These are phyloP conservation scores for Naganishia sp. DNA, from an alignment of 1,284 basidiomycete genomes.

Conservation along the genomic window DNA sequence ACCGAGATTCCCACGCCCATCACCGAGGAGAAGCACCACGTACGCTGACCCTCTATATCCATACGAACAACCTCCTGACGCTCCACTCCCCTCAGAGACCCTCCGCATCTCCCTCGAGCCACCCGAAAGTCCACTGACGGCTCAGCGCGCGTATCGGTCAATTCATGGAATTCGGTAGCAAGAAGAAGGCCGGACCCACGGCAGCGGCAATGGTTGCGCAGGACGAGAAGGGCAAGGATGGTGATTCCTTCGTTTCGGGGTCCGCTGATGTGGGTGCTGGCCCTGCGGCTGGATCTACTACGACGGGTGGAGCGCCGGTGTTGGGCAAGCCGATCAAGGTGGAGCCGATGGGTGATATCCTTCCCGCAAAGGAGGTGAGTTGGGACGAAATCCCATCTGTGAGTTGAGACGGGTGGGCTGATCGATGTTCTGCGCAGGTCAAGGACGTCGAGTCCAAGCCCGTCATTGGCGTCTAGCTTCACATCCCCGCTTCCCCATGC, in stretches of 20 bases:
- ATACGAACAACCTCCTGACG: too few relatives aligned
- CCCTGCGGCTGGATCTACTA: not conserved
- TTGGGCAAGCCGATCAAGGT: constrained; percentile 16
- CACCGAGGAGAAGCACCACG: constrained; percentile 21
- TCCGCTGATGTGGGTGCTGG: not conserved
- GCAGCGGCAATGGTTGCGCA: not conserved
- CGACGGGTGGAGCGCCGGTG: not conserved
- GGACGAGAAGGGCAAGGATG: constrained; percentile 10
- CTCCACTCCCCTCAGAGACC: not conserved
- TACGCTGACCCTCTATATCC: not conserved
- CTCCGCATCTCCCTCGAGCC: constrained; percentile 2
- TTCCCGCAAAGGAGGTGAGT: constrained; percentile 7
- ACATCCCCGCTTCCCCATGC: too few relatives aligned
- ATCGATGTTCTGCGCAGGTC: not conserved
- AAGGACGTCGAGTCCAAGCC: not conserved
- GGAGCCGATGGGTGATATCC: constrained; percentile 23
- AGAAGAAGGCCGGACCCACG: constrained; percentile 17
- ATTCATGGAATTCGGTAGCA: constrained; percentile 29
- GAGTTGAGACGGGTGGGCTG: not conserved
- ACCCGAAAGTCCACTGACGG: constrained; percentile 29
- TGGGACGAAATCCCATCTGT: not conserved
- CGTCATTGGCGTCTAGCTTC: not conserved
- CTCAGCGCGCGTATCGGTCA: constrained; percentile 34
- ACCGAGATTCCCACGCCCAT: constrained; percentile 3
- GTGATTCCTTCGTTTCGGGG: constrained; percentile 14